Percentiles rank a stretch among this genome's conserved stretches.
Conservation (phyloP, 345 rosid genomes). For the Salix suchowensis region DNA sequence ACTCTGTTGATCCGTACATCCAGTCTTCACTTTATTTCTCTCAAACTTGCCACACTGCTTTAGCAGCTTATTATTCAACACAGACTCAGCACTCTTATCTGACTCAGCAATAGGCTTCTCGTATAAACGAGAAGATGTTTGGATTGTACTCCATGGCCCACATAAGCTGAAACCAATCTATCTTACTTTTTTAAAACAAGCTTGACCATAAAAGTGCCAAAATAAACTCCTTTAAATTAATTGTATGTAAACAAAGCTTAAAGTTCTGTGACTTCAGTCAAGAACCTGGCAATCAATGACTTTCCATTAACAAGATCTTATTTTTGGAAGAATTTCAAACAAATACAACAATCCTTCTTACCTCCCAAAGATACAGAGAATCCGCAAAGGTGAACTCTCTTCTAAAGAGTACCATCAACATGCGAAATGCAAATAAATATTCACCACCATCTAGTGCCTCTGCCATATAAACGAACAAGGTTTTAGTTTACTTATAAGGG, state of each 20-base stretch:
- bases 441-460: conserved; percentile 92
- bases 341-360: conserved; percentile 25
- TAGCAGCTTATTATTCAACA: conserved; percentile 43
- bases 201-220: not conserved
- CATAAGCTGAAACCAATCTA: conserved; percentile 65
- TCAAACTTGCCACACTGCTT: conserved; percentile 84
- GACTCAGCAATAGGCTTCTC: conserved; percentile 34
- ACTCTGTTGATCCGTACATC: conserved; percentile 41
- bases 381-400: conserved; percentile 90
- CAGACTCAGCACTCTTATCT: conserved; percentile 22
- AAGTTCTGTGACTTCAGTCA: not conserved
- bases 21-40: conserved; percentile 53
- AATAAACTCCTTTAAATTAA: conserved; percentile 12
- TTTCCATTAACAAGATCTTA: not conserved
- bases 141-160: conserved; percentile 99
- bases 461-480: conserved; percentile 29
- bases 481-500: conserved; percentile 5
- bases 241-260: not conserved
- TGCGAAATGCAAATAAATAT: conserved; percentile 88
- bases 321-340: not conserved
- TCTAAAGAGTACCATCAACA: conserved; percentile 95
- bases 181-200: conserved; percentile 24
- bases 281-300: not conserved
- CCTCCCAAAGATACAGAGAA: conserved; percentile 95
- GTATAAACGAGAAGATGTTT: conserved; percentile 52